These are phyloP conservation scores for Alternaria gaisen DNA, from an alignment of 2,329 filamentous ascomycete species.

Conservation along the genomic window DNA sequence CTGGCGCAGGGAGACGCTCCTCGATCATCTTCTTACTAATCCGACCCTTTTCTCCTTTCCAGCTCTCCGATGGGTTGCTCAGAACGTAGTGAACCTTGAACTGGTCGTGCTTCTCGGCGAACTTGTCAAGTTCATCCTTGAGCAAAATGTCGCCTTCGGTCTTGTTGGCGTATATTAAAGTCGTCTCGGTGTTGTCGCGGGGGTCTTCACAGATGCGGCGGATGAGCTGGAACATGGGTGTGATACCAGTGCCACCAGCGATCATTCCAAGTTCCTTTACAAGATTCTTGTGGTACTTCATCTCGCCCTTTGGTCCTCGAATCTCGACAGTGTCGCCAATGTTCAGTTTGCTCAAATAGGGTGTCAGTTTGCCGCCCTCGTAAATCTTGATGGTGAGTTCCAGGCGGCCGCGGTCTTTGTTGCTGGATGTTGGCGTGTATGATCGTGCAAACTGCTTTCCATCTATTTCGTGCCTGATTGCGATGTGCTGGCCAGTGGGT, in stretches of 20 bases:
- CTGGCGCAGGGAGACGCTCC: conserved; percentile 13
- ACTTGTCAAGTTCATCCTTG: conserved; percentile 63
- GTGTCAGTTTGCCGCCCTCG: conserved; percentile 59
- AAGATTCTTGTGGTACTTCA: conserved; percentile 56
- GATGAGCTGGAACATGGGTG: conserved; percentile 70
- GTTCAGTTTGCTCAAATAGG: conserved; percentile 58
- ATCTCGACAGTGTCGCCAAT: conserved; percentile 62
- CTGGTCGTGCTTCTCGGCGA: conserved; percentile 60
- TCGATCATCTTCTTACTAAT: conserved; percentile 20
- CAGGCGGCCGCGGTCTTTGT: conserved; percentile 66
- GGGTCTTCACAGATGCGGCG: conserved; percentile 69
- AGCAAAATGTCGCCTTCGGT: conserved; percentile 68
- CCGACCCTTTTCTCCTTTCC: conserved; percentile 16
- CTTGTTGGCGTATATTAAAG: conserved; percentile 67
- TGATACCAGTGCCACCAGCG: conserved; percentile 63
- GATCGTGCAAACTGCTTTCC: conserved; percentile 57
- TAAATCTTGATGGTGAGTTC: conserved; percentile 65
- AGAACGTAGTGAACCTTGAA: conserved; percentile 66
- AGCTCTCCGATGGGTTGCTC: conserved; percentile 35
- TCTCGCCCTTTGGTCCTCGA: conserved; percentile 66
- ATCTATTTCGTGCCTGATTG: conserved; percentile 68
- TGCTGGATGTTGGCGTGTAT: conserved; percentile 54
- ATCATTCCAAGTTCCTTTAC: conserved; percentile 64
- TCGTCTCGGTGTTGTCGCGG: conserved; percentile 64
- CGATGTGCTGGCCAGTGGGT: conserved; percentile 49